Base-by-base conservation (phyloP, 306 rosid species). In the Castanea mollissima region DNA sequence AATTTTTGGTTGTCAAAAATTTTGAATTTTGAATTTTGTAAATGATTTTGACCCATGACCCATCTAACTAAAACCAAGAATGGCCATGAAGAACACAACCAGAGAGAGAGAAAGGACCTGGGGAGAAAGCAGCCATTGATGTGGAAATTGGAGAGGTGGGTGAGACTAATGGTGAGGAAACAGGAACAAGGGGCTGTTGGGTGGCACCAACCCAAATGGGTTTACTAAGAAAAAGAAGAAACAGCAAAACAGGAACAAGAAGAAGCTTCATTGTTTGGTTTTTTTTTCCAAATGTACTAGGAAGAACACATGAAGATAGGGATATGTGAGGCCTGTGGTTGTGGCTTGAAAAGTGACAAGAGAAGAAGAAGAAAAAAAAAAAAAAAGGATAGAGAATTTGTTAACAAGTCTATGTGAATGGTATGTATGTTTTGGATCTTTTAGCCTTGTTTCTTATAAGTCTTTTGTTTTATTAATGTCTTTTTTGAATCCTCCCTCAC, bases 111-210 rank as follows among this genome's bases (percentile, higher is more conserved):
- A 13, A 75, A 62, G 51, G 52, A 89, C 96, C 96, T 64, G 99
- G 92, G 63, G 98, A 82, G 41, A 82, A 77, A 80, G 92, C 84
- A 79, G 89, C 72, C 86, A 87, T 85, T 67, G 97, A 80, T 51
- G 90, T 20, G 64, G 83, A 72, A 72, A 84, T 35, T 60, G 86
- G 88, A 75, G 96, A 81, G 78, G 41, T 21, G 76, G 86, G 83
- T 15, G 89, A 79, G 74, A 76, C 5, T 44, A 69, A 73, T 71
- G 91, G 91, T 13, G 91, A 82, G 58, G 87, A 57, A 76, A 62
- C 69, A 60, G 83, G 71, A 82, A 78, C 83, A 70, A 35, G 81
- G 44, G 90, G 82, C 81, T 76, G 75, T 15, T 84, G 78, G 14
- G 84, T 80, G 5, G 92, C 85, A 83, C 71, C 78, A 80, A 80